phyloP scores from a whole-genome alignment of 192 early-diverging fungal genomes.

The Rhizoclosmatium globosum region DNA sequence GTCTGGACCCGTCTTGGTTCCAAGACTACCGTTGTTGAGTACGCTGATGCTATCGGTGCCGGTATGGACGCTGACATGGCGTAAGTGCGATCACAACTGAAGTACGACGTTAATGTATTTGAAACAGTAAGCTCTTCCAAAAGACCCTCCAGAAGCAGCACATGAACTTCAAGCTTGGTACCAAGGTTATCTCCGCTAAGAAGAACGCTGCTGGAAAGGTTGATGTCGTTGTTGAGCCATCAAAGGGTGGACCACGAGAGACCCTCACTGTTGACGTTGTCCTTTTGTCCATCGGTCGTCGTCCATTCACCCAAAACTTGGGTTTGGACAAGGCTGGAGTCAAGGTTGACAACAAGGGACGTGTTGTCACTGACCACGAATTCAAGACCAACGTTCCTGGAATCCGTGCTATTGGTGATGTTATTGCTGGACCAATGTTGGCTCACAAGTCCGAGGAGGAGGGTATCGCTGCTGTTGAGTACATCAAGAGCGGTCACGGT shows the following conservation, averaged over 20 bases:
- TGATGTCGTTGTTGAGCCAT: conserved; percentile 89
- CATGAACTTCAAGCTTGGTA: conserved; percentile 97
- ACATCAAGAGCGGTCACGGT: conserved; percentile 90
- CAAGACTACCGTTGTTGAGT: conserved; percentile 96
- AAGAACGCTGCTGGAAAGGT: conserved; percentile 88
- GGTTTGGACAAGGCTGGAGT: conserved; percentile 93
- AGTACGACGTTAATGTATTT: background rate
- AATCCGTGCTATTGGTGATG: conserved; percentile 97
- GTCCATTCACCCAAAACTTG: conserved; percentile 92
- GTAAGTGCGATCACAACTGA: conserved; percentile 49
- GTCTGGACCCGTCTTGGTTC: conserved; percentile 96
- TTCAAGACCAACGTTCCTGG: conserved; percentile 87
- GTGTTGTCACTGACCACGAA: conserved; percentile 83
- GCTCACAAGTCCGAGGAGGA: conserved; percentile 99
- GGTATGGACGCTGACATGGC: conserved; percentile 97
- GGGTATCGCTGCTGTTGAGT: conserved; percentile 92
- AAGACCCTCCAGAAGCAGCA: conserved; percentile 93
- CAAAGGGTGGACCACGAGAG: conserved; percentile 66
- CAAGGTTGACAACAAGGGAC: conserved; percentile 85
- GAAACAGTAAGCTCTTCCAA: conserved; percentile 77
- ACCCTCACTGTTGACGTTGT: conserved; percentile 91
- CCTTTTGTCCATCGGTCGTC: conserved; percentile 93
- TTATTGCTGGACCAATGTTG: conserved; percentile 96
- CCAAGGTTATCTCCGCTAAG: conserved; percentile 91
- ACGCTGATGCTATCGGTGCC: conserved; percentile 89